These are phyloP conservation scores for Scheffersomyces cryptocercus DNA, from an alignment of 1,139 yeast genomes.

Conservation along the genomic window DNA sequence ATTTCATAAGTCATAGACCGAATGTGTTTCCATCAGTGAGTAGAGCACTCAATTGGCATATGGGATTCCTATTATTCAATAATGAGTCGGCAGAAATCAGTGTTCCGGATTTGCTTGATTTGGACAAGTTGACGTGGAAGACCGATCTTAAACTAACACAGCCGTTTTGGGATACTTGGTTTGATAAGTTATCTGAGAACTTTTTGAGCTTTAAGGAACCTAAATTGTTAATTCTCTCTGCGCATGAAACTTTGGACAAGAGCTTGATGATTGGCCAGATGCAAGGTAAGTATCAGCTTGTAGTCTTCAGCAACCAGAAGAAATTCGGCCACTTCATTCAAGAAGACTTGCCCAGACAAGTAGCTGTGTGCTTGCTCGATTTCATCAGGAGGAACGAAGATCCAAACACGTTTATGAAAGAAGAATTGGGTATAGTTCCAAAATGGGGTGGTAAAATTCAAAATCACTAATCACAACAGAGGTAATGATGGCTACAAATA, in stretches of 20 bases:
- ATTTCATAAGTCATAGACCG: slow-evolving; percentile 66
- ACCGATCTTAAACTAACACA: slow-evolving; percentile 62
- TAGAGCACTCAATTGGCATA: slow-evolving; percentile 84
- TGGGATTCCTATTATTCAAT: slow-evolving; percentile 56
- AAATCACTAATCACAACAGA: slow-evolving; percentile 10
- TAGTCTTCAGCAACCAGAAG: slow-evolving; percentile 63
- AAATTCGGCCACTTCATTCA: slow-evolving; percentile 88
- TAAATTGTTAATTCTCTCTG: slow-evolving; percentile 79
- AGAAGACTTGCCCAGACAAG: slow-evolving; percentile 78
- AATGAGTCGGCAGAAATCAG: slow-evolving; percentile 68
- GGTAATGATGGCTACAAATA: background rate
- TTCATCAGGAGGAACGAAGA: slow-evolving; percentile 48
- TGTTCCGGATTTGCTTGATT: slow-evolving; percentile 63
- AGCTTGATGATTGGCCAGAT: slow-evolving; percentile 89
- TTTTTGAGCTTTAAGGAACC: slow-evolving; percentile 59
- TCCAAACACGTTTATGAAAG: slow-evolving; percentile 37
- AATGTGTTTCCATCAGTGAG: slow-evolving; percentile 47
- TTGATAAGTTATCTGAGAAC: slow-evolving; percentile 61
- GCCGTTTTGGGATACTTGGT: slow-evolving; percentile 84
- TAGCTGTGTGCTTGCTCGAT: slow-evolving; percentile 56
- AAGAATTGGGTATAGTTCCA: slow-evolving; percentile 42
- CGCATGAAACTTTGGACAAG: slow-evolving; percentile 86
- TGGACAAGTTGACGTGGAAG: slow-evolving; percentile 50
- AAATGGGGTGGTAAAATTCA: slow-evolving; percentile 55
- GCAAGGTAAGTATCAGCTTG: slow-evolving; percentile 93